Percentiles rank a stretch among this genome's conserved stretches.
phyloP scores from a whole-genome alignment of 2,329 filamentous ascomycete species.

The Scedosporium boydii region DNA sequence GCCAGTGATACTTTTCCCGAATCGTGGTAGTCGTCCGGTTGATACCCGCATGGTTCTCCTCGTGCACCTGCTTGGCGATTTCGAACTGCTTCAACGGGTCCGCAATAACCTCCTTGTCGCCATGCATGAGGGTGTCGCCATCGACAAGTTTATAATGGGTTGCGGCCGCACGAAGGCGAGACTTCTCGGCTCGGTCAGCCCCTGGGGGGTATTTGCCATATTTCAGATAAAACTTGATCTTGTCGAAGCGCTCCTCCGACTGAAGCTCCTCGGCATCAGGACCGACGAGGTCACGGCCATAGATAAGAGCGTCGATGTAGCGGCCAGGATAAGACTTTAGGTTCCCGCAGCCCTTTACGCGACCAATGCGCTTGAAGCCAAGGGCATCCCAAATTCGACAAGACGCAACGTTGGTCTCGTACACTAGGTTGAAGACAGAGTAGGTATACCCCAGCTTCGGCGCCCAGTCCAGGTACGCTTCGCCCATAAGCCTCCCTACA shows the following conservation, averaged over 20 bases:
- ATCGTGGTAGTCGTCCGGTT: conserved; percentile 97
- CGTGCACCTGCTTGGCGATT: conserved; percentile 71
- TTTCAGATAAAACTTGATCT: conserved; percentile 95
- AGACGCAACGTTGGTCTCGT: conserved; percentile 85
- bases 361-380: conserved; percentile 85
- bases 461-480: conserved; percentile 69
- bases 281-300: conserved; percentile 53
- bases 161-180: conserved; percentile 81
- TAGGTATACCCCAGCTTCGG: conserved; percentile 79
- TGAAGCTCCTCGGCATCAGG: conserved; percentile 24
- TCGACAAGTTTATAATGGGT: conserved; percentile 85
- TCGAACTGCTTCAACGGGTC: conserved; percentile 86
- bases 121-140: conserved; percentile 82
- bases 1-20: conserved; percentile 93
- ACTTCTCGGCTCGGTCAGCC: conserved; percentile 92
- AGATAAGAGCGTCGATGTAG: conserved; percentile 67
- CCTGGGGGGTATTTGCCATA: conserved; percentile 88
- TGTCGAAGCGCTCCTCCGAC: conserved; percentile 64
- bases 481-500: conserved; percentile 66
- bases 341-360: conserved; percentile 63
- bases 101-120: conserved; percentile 93
- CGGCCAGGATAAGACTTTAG: conserved; percentile 60
- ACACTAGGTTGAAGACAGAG: conserved; percentile 89
- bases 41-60: conserved; percentile 75
- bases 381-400: conserved; percentile 88